Percentiles rank a stretch among this genome's conserved stretches.
phyloP scores from a whole-genome alignment of 2,329 filamentous ascomycete species.

The Xylariaceae sp. region DNA sequence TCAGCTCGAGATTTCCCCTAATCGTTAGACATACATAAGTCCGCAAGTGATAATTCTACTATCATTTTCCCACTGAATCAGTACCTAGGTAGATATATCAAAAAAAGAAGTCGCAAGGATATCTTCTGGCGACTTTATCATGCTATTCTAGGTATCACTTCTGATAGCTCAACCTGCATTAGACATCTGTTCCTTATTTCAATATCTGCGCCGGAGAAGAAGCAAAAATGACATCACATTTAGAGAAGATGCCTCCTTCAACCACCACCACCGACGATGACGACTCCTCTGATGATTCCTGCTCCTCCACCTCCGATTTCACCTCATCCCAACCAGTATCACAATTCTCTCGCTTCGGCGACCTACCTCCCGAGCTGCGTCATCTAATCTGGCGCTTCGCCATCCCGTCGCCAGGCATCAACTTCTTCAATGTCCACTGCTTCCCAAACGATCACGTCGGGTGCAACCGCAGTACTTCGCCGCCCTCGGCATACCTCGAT shows the following conservation, averaged over 20 bases:
- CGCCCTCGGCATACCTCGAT: slow-evolving; percentile 41
- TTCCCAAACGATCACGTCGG: slow-evolving; percentile 42
- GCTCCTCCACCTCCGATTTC: neutral
- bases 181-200: too few species aligned
- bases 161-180: too few species aligned
- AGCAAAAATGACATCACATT: slow-evolving; percentile 10
- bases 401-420: slow-evolving; percentile 39
- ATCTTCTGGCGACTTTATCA: too few species aligned
- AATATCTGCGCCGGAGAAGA: too few species aligned
- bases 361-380: slow-evolving; percentile 41
- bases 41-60: too few species aligned
- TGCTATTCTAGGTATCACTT: too few species aligned
- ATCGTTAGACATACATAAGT: too few species aligned
- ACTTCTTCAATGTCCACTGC: slow-evolving; percentile 46
- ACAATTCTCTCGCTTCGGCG: slow-evolving; percentile 34
- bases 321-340: neutral
- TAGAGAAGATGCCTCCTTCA: neutral
- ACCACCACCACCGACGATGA: neutral
- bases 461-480: slow-evolving; percentile 40
- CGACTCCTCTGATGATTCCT: neutral
- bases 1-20: too few species aligned
- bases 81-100: too few species aligned
- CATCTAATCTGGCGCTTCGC: slow-evolving; percentile 39
- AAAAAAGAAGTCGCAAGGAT: too few species aligned
- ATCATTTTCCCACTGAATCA: too few species aligned